Base-by-base conservation (phyloP, 106 monocot genomes). In the Allium fistulosum region DNA sequence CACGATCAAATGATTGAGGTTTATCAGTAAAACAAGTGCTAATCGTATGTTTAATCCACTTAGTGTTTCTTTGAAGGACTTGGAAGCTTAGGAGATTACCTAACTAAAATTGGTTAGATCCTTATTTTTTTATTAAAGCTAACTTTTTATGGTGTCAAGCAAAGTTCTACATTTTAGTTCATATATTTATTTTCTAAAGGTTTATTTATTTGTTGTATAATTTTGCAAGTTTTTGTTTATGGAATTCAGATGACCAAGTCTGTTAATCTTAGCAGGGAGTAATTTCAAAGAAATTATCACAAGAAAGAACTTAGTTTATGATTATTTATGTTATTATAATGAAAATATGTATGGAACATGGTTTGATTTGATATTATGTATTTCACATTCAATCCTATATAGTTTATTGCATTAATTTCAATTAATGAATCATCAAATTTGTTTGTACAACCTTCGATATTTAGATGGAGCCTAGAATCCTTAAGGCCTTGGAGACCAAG, bases 401-500 rank as follows among this genome's bases (percentile, higher is more conserved):
- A 49, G 9, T 65, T 17, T 49, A 0, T 65, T 47, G 52, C 0
- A 1, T 13, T 13, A 10, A 53, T 10, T 66, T 66, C 15, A 11
- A 9, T 65, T 28, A 17, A 66, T 14, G 4, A 4, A 17, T 48
- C 5, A 10, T 51, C 26, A 51, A 51, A 51, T 66, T 65, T 65
- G 18, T 9, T 26, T 66, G 9, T 66, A 27, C 56, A 14, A 45
- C 49, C 26, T 69, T 56, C 22, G 1, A 57, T 56, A 56, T 59
- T 46, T 69, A 76, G 76, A 63, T 76, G 69, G 46, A 69, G 46
- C 47, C 18, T 52, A 48, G 1, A 4, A 17, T 46, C 46, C 37
- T 15, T 58, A 77, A 45, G 71, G 77, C 51, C 58, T 73, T 68
- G 26, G 13, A n/a, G 72, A 61, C 46, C n/a, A 27, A 60, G 75